phyloP scores from a whole-genome alignment of 1,284 basidiomycete species.

The Trametes versicolor region DNA sequence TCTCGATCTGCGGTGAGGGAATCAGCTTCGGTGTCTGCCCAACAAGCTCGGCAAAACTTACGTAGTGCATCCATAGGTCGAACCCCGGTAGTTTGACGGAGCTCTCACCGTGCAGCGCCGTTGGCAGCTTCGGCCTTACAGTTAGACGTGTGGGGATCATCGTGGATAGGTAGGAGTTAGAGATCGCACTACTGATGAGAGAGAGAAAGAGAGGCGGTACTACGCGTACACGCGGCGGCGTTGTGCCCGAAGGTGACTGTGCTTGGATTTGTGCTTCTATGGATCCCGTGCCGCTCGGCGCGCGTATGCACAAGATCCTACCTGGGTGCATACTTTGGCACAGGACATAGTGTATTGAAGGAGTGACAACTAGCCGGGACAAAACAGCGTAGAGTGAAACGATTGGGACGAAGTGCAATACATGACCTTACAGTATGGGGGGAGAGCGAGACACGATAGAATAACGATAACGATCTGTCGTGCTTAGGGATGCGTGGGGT shows the following conservation, averaged over 20 bases:
- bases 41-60: conserved; percentile 6
- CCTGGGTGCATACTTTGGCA: background rate
- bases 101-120: background rate
- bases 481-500: background rate
- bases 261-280: background rate
- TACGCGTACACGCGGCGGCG: too few relatives aligned
- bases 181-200: too few relatives aligned
- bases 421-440: conserved; percentile 31
- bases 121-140: conserved; percentile 13
- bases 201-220: too few relatives aligned
- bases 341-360: conserved; percentile 2
- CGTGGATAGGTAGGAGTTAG: background rate
- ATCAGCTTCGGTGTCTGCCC: background rate
- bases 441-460: conserved; percentile 30
- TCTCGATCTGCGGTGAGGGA: conserved; percentile 38
- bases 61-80: conserved; percentile 36
- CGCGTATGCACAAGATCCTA: background rate
- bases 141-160: conserved; percentile 3
- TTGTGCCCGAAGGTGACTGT: too few relatives aligned
- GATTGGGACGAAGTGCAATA: conserved; percentile 21
- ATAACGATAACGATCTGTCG: conserved; percentile 36
- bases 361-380: background rate
- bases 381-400: background rate
- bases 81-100: conserved; percentile 30
- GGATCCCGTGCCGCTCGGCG: background rate